Evolutionary conservation across 2,329 filamentous ascomycete genomes (phyloP), one percentile per base, ranked within the genome.

Genomic region (Beauveria varroae): DNA sequence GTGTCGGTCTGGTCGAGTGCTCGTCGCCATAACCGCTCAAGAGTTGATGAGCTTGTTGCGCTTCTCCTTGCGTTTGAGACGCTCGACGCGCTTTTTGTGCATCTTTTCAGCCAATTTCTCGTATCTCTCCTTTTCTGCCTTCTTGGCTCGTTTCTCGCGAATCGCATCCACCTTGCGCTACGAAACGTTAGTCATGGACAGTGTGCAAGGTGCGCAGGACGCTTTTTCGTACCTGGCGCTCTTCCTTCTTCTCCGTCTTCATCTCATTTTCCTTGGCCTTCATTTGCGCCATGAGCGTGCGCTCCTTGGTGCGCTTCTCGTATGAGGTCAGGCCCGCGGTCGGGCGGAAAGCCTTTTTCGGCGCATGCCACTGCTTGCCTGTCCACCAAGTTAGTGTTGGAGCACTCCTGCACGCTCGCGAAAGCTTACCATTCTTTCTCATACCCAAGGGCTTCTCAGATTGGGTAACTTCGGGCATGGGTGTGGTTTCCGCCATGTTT

Each of bases 51-150:
- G 77, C 79, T 93, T 95, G 76, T 93, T 99, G 72, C 95, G 86
- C 87, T 98, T 98, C 81, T 99, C 95, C 75, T 91, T 90, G 72
- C 93, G 85, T 86, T 92, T 96, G 75, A 96, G 76, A 68, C 95
- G 85, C 77, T 99, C 95, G 14, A 98, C 88, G 64, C 93, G 84
- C 82, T 96, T 98, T 76, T 85, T 86, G 79, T 98, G 93, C 95
- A 99, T 98, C 80, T 95, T 98, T 78, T 92, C 91, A 22, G 92
- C 93, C 85, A 99, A 85, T 80, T 93, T 91, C 74, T 92, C 91
- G 72, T 93, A 98, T 67, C 93, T 82, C 70, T 93, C 91, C 75
- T 89, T 92, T 80, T 98, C 95, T 69, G 91, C 93, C 82, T 97
- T 98, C 57, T 88, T 90, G 22, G 86, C 88, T 67, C 91, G 85